Evolutionary conservation across 768 basidiomycete genomes (phyloP).

Genomic region (Neoboletus magnificus): DNA sequence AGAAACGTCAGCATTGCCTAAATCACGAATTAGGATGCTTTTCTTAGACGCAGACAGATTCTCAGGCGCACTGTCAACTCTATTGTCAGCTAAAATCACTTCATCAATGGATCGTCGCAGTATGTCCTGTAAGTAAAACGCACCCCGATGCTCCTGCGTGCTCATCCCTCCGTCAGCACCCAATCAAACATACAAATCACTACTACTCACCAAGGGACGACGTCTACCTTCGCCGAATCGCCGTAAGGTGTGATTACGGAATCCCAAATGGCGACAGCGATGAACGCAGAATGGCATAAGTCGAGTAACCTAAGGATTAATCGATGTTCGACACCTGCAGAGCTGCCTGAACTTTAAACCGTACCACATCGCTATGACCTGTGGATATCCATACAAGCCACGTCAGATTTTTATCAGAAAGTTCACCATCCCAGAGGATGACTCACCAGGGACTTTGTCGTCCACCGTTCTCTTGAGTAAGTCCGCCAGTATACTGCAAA

Average conservation of each 20-base stretch:
- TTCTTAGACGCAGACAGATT: not conserved
- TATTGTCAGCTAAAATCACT: constrained; percentile 12
- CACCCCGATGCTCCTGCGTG: constrained; percentile 25
- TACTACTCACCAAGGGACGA: constrained; percentile 23
- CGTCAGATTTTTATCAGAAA: not conserved
- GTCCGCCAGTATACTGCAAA: constrained; percentile 22
- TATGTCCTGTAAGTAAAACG: not conserved
- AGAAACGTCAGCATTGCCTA: constrained; percentile 26
- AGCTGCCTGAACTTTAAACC: not conserved
- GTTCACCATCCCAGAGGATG: not conserved
- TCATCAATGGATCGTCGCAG: not conserved
- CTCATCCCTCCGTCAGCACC: not conserved
- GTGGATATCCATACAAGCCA: not conserved
- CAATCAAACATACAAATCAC: not conserved
- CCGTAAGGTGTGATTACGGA: constrained; percentile 23
- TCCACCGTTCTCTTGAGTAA: constrained; percentile 15
- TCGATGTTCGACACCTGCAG: not conserved
- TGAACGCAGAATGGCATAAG: constrained; percentile 22
- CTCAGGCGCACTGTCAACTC: constrained; percentile 19
- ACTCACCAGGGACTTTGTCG: constrained; percentile 20
- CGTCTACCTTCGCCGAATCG: constrained; percentile 2
- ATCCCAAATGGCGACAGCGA: constrained; percentile 23
- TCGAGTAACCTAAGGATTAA: constrained; percentile 17
- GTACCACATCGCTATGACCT: constrained; percentile 25
- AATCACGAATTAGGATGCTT: not conserved